A percentile compares a stretch with the other conserved stretches of the same genome.
phyloP scores from a whole-genome alignment of 1,284 basidiomycete species.

The Thelephora terrestris region DNA sequence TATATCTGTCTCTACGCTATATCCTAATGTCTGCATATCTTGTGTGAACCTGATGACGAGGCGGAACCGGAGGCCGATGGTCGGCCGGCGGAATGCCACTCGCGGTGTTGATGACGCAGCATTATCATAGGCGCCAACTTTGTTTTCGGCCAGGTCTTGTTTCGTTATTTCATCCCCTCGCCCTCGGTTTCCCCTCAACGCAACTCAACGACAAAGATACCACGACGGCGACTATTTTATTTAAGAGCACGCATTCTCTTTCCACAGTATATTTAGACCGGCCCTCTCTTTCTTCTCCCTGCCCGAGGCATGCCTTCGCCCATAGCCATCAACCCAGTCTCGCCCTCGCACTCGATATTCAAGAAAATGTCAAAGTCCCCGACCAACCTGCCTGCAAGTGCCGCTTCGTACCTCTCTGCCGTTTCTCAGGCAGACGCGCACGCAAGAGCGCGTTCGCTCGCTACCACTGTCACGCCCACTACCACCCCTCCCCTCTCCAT shows the following conservation, averaged over 20 bases:
- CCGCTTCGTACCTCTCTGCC: conserved; percentile 63
- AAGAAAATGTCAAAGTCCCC: conserved; percentile 38
- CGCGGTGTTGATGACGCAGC: no score
- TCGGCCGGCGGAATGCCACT: no score
- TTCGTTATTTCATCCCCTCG: conserved; percentile 4
- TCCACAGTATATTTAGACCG: neutral
- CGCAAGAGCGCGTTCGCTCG: conserved; percentile 26
- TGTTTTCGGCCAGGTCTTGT: neutral
- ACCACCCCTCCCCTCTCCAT: conserved; percentile 60
- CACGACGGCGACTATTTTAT: no score
- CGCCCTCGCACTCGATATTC: conserved; percentile 47
- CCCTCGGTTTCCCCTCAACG: conserved; percentile 2
- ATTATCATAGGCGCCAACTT: neutral
- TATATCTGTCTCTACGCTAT: neutral
- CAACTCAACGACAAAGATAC: no score
- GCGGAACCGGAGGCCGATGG: no score
- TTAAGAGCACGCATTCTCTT: neutral
- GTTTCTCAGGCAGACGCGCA: conserved; percentile 60
- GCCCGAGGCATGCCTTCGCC: conserved; percentile 35
- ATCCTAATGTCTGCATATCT: neutral
- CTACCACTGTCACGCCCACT: conserved; percentile 30
- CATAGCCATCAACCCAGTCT: conserved; percentile 36
- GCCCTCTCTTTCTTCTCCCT: neutral
- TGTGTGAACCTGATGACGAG: no score
- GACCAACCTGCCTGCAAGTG: conserved; percentile 40